Evolutionary conservation across 257 asterid genomes (phyloP).

Genomic region (Plantago ovata): DNA sequence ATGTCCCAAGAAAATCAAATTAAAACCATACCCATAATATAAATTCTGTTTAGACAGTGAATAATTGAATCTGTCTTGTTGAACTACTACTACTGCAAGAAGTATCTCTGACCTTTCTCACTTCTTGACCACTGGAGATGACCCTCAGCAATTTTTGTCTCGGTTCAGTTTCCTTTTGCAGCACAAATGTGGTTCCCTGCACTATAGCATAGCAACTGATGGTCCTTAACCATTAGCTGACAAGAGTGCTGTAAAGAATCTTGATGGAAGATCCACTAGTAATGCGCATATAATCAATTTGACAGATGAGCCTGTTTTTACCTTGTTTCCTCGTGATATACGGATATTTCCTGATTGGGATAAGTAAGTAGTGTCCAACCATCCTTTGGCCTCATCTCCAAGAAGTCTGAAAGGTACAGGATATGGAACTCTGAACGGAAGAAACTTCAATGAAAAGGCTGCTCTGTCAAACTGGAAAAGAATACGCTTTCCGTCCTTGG

Average conservation of each 20-base stretch:
- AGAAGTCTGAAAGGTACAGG: conserved; percentile 91
- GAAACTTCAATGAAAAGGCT: conserved; percentile 72
- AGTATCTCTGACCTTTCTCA: conserved; percentile 48
- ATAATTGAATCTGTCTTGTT: background rate
- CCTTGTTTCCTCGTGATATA: conserved; percentile 95
- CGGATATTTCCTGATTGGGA: conserved; percentile 83
- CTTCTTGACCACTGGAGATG: conserved; percentile 53
- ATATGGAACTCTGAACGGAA: conserved; percentile 90
- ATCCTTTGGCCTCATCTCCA: conserved; percentile 96
- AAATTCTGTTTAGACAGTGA: background rate
- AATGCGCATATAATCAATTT: background rate
- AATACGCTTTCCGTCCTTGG: conserved; percentile 62
- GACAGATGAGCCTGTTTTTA: conserved; percentile 21
- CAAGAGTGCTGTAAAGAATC: background rate
- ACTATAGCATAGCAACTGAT: conserved; percentile 48
- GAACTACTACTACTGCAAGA: background rate
- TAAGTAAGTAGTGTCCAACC: conserved; percentile 91
- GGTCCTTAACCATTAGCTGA: conserved; percentile 40
- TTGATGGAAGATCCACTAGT: background rate
- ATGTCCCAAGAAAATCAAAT: background rate
- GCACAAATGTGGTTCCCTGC: conserved; percentile 99
- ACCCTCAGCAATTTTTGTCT: conserved; percentile 69
- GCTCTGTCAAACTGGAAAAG: conserved; percentile 89
- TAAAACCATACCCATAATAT: conserved; percentile 10
- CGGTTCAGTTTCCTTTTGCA: conserved; percentile 79